Evolutionary conservation across 1,284 basidiomycete species (phyloP).

Genomic region (Ceratobasidium papillatum): DNA sequence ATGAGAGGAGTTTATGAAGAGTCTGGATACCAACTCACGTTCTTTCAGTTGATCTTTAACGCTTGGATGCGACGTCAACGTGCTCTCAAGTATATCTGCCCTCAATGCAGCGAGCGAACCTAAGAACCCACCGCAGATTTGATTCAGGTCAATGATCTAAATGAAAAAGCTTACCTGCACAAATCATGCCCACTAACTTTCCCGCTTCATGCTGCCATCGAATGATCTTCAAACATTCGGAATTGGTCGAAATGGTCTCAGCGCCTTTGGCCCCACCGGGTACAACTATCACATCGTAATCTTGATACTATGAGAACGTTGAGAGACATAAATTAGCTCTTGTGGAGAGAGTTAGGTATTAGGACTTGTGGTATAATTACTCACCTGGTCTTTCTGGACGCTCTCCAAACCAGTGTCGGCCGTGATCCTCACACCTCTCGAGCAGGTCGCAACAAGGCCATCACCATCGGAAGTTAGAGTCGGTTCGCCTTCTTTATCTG

Average conservation of each 20-base stretch:
- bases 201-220: constrained; percentile 65
- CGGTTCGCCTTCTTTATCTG: constrained; percentile 50
- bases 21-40: constrained; percentile 54
- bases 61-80: constrained; percentile 82
- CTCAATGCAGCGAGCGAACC: constrained; percentile 75
- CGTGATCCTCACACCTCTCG: constrained; percentile 76
- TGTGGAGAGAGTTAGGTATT: not conserved
- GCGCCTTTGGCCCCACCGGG: constrained; percentile 86
- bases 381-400: constrained; percentile 42
- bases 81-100: constrained; percentile 64
- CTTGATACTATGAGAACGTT: constrained; percentile 55
- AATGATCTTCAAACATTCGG: constrained; percentile 71
- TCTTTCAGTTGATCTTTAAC: constrained; percentile 70
- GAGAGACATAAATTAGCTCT: not conserved
- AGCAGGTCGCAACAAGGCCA: constrained; percentile 61
- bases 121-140: constrained; percentile 51
- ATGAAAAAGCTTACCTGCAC: constrained; percentile 64
- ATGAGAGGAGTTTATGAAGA: not conserved
- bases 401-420: constrained; percentile 67
- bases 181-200: constrained; percentile 83
- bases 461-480: constrained; percentile 16
- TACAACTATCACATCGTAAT: constrained; percentile 74
- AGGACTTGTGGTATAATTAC: not conserved
- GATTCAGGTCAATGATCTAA: not conserved
- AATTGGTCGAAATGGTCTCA: constrained; percentile 70